Base-by-base conservation (phyloP, 2,329 filamentous ascomycete genomes). In the Teratosphaeria viscida region DNA sequence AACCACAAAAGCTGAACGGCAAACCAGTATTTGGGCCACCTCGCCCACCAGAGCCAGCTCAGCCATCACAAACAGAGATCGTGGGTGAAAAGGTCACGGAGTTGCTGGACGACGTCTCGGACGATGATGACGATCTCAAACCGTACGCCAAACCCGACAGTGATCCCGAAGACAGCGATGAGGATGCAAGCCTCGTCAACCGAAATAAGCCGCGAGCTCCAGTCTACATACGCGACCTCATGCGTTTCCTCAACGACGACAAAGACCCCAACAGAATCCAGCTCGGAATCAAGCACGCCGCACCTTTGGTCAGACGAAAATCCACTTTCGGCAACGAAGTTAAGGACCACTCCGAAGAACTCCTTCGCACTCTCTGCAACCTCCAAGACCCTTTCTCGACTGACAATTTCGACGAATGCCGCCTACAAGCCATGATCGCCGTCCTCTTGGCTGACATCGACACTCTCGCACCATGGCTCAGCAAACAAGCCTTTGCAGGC, bases 111-210 rank as follows among this genome's bases (percentile, higher is more conserved):
- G 64, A 63, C 5, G 58, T 60, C 29, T 81, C 83, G 0, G 81
- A 82, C 7, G 77, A 80, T 35, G 77, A 81, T 35, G 83, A 86
- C 16, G 88, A 89, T 61, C 77, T 97, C 1, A 78, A 84, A 2
- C 83, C 89, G 0, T 96, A 96, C 66, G 82, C 83, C 14, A 96
- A 96, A 71, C 90, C 90, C 0, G 89, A 90, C 68, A 91, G 89
- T 1, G 94, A 99, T 65, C 82, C 85, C 0, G 90, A 95, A 70
- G 94, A 99, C 70, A 92, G 90, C 0, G 91, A 96, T 60, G 92
- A 96, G 43, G 95, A 99, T 67, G 87, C 94, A 5, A 95, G 91
- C 0, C 78, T 96, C 19, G 82, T 97, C 55, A 86, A 88, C 60
- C 83, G 92, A 14, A 86, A 94, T 73, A 96, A 94, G 67, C 83